Base-by-base conservation (phyloP, 768 basidiomycete genomes). In the Cubamyces lactineus region DNA sequence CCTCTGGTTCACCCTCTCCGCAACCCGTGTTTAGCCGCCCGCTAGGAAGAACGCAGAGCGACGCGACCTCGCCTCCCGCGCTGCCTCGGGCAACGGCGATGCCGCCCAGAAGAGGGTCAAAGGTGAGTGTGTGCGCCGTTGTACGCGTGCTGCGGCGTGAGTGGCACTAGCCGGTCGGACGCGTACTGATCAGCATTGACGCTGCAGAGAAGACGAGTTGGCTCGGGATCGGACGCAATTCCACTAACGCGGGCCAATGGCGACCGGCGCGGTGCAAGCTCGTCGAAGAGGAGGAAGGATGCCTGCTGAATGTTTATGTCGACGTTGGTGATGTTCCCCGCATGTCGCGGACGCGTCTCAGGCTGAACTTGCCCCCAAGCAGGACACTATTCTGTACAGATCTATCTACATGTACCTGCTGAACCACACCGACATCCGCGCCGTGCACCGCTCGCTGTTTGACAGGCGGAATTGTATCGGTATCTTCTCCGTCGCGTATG, bases 351-450 rank as follows among this genome's bases (percentile, higher is more conserved):
- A 40, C 53, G 46, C 53, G 53, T 42, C 34, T 34, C 39, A 15
- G 34, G 48, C 61, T 54, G 43, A 59, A 21, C 15, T 16, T 17
- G 21, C 28, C 30, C 17, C 13, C 24, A 39, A 65, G 28, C 73
- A 93, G 89, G 88, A 89, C 74, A 83, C 84, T 24, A 85, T 85
- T 38, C 74, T 92, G 41, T 90, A 86, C 70, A 87, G 90, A 70
- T 88, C 88, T 9, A 78, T 92, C 56, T 85, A 86, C 70, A 77
- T 91, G 58, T 87, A 93, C 70, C 77, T 87, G 48, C 79, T 93
- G 50, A 81, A 85, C 63, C 87, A 92, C 68, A 91, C 91, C 30
- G 92, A 94, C 71, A 87, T 96, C 62, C 86, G 90, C n/a, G 79
- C 79, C 39, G 82, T 84, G 28, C 90, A 95, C 70, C 80, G 79